A percentile compares a stretch with the other conserved stretches of the same genome.
phyloP scores from a whole-genome alignment of 2,329 filamentous ascomycete species.

The Metarhizium album region DNA sequence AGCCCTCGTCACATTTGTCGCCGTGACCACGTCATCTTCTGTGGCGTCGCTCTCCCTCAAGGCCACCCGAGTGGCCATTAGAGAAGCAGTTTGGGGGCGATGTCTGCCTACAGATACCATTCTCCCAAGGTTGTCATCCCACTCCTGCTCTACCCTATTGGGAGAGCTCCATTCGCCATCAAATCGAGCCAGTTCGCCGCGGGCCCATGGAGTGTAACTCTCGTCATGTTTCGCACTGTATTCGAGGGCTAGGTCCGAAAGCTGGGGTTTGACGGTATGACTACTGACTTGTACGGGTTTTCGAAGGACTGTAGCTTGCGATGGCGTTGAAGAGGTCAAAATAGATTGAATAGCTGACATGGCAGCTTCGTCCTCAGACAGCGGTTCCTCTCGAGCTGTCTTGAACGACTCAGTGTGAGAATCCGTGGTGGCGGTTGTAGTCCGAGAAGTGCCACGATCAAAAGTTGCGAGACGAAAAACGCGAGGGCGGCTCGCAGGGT shows the following conservation, averaged over 20 bases:
- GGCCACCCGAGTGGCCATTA: neutral
- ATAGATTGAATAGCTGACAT: slow-evolving; percentile 29
- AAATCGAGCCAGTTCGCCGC: slow-evolving; percentile 41
- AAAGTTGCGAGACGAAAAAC: slow-evolving; percentile 33
- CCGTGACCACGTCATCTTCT: slow-evolving; percentile 36
- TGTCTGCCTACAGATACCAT: slow-evolving; percentile 43
- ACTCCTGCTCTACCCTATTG: slow-evolving; percentile 41
- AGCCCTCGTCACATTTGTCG: slow-evolving; percentile 41
- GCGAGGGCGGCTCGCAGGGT: slow-evolving; percentile 32
- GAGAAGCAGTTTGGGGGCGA: slow-evolving; percentile 12
- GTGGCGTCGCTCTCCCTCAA: slow-evolving; percentile 21
- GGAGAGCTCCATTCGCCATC: slow-evolving; percentile 47
- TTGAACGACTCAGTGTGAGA: slow-evolving; percentile 61
- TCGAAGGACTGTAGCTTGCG: slow-evolving; percentile 33
- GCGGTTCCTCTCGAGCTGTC: slow-evolving; percentile 56
- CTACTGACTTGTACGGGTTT: slow-evolving; percentile 15
- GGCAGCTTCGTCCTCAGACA: slow-evolving; percentile 48
- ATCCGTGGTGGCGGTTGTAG: slow-evolving; percentile 45
- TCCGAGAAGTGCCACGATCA: slow-evolving; percentile 40
- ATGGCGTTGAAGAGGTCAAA: slow-evolving; percentile 30
- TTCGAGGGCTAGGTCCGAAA: slow-evolving; percentile 31
- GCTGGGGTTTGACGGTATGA: slow-evolving; percentile 17
- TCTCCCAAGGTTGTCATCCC: slow-evolving; percentile 42
- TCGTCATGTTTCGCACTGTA: slow-evolving; percentile 29
- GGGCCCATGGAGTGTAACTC: slow-evolving; percentile 30